Conservation (phyloP, 768 basidiomycete species). For the Boletus speciosus region DNA sequence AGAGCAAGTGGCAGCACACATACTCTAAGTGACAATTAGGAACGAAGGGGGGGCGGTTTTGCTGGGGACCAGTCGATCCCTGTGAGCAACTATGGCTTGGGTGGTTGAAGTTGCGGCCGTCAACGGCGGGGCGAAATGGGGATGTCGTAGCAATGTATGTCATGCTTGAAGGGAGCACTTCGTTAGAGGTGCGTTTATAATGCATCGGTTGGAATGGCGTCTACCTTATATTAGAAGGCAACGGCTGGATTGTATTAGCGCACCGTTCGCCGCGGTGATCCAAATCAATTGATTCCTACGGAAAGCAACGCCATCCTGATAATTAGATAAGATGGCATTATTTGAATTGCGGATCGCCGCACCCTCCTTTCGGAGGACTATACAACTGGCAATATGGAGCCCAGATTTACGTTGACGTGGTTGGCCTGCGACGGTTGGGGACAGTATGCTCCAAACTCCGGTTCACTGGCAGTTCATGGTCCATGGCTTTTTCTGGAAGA, state of each 20-base stretch:
- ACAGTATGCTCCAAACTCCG: background rate
- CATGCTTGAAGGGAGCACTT: background rate
- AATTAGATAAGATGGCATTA: slow-evolving; percentile 2
- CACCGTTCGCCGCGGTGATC: background rate
- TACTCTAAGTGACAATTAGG: background rate
- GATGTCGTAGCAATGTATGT: background rate
- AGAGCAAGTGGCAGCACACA: background rate
- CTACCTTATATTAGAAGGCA: background rate
- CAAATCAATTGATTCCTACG: background rate
- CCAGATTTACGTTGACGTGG: background rate
- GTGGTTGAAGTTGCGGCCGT: background rate
- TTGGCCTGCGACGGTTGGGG: background rate
- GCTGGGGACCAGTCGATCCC: background rate
- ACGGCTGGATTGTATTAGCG: background rate
- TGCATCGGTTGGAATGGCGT: no score
- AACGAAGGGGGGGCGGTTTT: background rate
- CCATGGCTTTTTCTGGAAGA: background rate
- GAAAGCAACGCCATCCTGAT: background rate
- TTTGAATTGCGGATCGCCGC: background rate
- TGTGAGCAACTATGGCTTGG: background rate
- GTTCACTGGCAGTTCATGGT: background rate
- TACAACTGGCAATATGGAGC: background rate
- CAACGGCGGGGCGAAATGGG: background rate
- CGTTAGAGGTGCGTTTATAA: background rate
- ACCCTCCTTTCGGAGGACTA: no score